Evolutionary conservation across 2,329 filamentous ascomycete species (phyloP).

Genomic region (Penicillium sp.): DNA sequence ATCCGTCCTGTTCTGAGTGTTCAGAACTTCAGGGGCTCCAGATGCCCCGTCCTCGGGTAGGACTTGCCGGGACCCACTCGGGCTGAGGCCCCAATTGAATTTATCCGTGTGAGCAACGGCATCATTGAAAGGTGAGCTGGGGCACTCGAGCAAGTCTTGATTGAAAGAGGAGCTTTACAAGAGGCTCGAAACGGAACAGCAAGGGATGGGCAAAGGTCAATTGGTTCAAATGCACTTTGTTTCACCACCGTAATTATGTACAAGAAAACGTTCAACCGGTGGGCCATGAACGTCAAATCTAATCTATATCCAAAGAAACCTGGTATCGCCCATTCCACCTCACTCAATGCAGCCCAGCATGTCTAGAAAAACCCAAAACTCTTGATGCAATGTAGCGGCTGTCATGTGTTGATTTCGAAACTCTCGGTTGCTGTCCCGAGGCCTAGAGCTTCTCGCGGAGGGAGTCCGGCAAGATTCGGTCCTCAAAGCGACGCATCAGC

Average conservation of each 20-base stretch:
- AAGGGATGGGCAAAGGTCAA: not conserved
- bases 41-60: not conserved
- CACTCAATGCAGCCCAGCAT: not conserved
- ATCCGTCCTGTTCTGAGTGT: no score
- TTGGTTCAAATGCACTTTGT: not conserved
- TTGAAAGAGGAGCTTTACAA: not conserved
- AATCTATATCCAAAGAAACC: conserved; percentile 6
- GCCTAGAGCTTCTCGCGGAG: conserved; percentile 51
- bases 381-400: conserved; percentile 4
- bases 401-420: not conserved
- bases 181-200: no score
- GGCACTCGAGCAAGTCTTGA: no score
- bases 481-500: conserved; percentile 78
- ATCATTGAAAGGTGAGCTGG: no score
- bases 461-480: conserved; percentile 53
- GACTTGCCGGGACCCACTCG: not conserved
- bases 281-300: conserved; percentile 7
- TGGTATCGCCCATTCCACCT: conserved; percentile 2
- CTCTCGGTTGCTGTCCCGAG: not conserved
- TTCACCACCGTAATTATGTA: not conserved
- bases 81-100: not conserved
- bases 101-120: no score
- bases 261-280: conserved; percentile 2
- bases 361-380: not conserved
- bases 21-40: no score